Percentiles rank a stretch among this genome's conserved stretches.
phyloP scores from a whole-genome alignment of 2,329 filamentous ascomycete genomes.

The Conoideocrella luteorostrata region DNA sequence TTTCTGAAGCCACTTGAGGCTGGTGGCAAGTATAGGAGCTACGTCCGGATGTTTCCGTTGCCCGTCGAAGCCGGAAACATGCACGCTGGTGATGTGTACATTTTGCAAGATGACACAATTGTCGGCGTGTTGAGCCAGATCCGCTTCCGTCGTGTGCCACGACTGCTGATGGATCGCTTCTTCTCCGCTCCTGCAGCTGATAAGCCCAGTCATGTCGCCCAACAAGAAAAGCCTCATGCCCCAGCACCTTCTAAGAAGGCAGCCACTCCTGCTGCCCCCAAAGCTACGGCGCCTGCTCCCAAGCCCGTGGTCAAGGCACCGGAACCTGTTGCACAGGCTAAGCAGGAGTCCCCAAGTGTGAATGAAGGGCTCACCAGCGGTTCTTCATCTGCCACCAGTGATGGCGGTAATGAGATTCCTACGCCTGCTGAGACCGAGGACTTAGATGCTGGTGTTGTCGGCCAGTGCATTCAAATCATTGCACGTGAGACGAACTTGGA shows the following conservation, averaged over 20 bases:
- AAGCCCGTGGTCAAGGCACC: too few species aligned
- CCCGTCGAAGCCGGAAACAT: constrained; percentile 32
- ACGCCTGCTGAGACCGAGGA: background rate
- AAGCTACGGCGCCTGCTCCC: too few species aligned
- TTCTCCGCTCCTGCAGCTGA: constrained; percentile 46
- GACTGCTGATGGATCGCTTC: constrained; percentile 59
- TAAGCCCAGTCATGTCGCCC: too few species aligned
- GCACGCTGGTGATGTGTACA: constrained; percentile 44
- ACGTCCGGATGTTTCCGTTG: constrained; percentile 51
- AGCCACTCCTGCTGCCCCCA: too few species aligned
- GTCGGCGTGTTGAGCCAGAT: constrained; percentile 47
- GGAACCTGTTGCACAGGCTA: too few species aligned
- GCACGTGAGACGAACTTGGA: constrained; percentile 49
- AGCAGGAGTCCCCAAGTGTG: too few species aligned
- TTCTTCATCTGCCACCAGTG: too few species aligned
- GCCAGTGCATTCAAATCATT: constrained; percentile 27
- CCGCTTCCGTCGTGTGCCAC: constrained; percentile 61
- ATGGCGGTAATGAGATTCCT: background rate
- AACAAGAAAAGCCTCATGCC: too few species aligned
- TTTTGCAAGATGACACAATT: constrained; percentile 45
- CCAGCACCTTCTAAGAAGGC: too few species aligned
- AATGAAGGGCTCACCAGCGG: too few species aligned
- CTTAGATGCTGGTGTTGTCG: background rate
- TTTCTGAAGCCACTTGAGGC: constrained; percentile 41
- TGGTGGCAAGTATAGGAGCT: constrained; percentile 44